Evolutionary conservation across 1,139 yeast genomes (phyloP), one percentile per base, ranked within the genome.

Genomic region (Saccharomycopsis hybrid): DNA sequence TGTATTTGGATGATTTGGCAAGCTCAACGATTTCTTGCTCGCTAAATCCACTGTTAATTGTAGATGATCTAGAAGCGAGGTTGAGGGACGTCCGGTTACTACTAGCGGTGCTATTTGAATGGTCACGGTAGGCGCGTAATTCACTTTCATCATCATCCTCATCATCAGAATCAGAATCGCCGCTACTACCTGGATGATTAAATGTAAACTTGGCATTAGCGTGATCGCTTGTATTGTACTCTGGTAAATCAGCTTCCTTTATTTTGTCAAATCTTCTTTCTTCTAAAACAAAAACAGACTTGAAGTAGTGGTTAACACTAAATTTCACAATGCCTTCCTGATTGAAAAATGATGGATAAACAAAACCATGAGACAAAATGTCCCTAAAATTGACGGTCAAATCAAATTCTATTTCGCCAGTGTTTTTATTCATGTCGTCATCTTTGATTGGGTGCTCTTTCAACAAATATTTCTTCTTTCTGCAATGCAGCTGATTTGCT

Each of bases 261-360:
- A 40, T n/a, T 9, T 30, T 28, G 9, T 31, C 24, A 28, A 41
- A 49, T 18, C 11, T 5, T 28, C 41, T 46, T 32, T 40, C 43
- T 7, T 45, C 49, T 13, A 49, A 3, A 25, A 40, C 28, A 13
- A 49, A 35, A 9, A 28, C 35, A 4, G 39, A 31, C 36, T 32
- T 25, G 24, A 49, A 24, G 31, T 31, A 49, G 38, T 49, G 52
- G 13, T 32, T 25, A 30, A 49, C 47, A n/a, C 29, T 38, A 28
- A 48, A 48, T 5, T 13, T 13, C 27, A 43, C 48, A 24, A 29
- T 25, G 5, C 42, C 8, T 25, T 33, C 39, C n/a, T 13, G 8
- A 32, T 48, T 48, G 7, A 27, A 43, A 41, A 48, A 48, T 3
- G 44, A 31, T n/a, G 51, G 41, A 33, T 35, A 44, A 18, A 27